Percentiles rank a stretch among this genome's conserved stretches.
Conservation (phyloP, 148 eudicot genomes). For the Rhododendron ferrugineum region DNA sequence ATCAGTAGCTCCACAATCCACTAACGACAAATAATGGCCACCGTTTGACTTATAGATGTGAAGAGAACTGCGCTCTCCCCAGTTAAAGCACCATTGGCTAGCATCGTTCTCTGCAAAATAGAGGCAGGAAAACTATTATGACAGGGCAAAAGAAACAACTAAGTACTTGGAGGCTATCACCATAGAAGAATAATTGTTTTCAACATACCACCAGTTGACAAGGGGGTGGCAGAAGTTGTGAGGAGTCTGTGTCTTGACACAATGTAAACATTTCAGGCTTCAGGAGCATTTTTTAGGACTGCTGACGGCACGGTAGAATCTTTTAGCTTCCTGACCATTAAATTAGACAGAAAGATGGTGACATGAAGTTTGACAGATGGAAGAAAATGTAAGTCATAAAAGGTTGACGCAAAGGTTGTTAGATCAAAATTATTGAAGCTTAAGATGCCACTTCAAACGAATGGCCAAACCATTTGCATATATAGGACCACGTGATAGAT, state of each 20-base stretch:
- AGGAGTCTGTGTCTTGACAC: slow-evolving; percentile 51
- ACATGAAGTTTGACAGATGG: background rate
- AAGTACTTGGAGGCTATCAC: background rate
- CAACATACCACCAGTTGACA: slow-evolving; percentile 36
- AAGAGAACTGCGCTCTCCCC: slow-evolving; percentile 13
- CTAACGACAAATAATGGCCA: slow-evolving; percentile 9
- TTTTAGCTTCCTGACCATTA: slow-evolving; percentile 42
- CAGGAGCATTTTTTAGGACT: slow-evolving; percentile 55
- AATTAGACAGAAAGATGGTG: background rate
- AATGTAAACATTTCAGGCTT: slow-evolving; percentile 50
- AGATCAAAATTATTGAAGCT: background rate
- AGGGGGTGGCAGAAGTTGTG: slow-evolving; percentile 36
- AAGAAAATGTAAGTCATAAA: background rate
- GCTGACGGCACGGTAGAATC: slow-evolving; percentile 51
- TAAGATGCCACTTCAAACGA: background rate
- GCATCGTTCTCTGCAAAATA: slow-evolving; percentile 16
- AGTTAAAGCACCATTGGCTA: slow-evolving; percentile 3
- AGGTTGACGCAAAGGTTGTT: background rate
- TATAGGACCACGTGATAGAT: background rate
- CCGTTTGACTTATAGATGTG: slow-evolving; percentile 4
- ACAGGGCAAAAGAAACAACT: background rate
- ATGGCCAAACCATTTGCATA: background rate
- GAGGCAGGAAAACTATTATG: background rate
- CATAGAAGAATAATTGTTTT: background rate
- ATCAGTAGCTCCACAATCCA: slow-evolving; percentile 9